Evolutionary conservation across 1,139 yeast genomes (phyloP).

Genomic region (Cylindricascospora bacillispora): DNA sequence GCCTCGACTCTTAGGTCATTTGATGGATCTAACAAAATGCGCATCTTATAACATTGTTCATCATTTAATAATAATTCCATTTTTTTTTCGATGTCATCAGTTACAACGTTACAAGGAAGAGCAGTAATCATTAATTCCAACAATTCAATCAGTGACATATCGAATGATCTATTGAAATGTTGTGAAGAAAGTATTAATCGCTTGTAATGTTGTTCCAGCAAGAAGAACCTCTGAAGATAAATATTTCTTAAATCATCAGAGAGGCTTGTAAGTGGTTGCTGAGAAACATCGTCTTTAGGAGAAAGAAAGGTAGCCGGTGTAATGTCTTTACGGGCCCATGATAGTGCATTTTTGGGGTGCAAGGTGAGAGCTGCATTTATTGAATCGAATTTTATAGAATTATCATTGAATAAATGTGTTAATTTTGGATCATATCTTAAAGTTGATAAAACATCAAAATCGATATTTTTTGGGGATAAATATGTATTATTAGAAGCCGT

Average conservation of each 20-base stretch:
- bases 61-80: slow-evolving; percentile 13
- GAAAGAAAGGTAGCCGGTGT: no score
- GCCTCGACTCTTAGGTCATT: slow-evolving; percentile 37
- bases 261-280: no score
- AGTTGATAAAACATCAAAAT: slow-evolving; percentile 50
- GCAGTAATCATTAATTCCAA: slow-evolving; percentile 31
- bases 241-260: slow-evolving; percentile 12
- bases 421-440: slow-evolving; percentile 59
- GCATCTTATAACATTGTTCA: slow-evolving; percentile 39
- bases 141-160: slow-evolving; percentile 33
- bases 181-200: slow-evolving; percentile 42
- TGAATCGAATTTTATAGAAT: no score
- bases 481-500: no score
- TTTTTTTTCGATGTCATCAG: no score
- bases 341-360: no score
- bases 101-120: no score
- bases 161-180: slow-evolving; percentile 41
- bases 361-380: no score
- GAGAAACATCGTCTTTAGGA: no score
- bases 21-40: slow-evolving; percentile 31
- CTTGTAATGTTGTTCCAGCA: slow-evolving; percentile 50
- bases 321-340: no score
- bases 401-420: no score
- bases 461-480: no score
- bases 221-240: slow-evolving; percentile 36